Conservation (phyloP, 192 early-diverging fungal genomes). For the Chytriomyces hyalinus region DNA sequence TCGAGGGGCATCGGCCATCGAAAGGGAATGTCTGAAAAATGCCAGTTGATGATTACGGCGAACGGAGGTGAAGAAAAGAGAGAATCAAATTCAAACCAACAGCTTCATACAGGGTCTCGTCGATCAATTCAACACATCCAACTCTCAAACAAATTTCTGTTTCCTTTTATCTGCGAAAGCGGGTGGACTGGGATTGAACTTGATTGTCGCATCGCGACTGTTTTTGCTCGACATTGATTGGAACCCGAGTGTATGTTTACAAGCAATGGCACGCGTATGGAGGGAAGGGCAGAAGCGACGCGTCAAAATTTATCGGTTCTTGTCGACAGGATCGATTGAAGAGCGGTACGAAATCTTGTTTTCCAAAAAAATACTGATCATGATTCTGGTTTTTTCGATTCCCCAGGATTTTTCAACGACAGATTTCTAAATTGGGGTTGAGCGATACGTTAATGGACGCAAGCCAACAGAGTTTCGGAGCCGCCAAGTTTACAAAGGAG, state of each 20-base stretch:
- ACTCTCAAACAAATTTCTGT: conserved; percentile 24
- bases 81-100: not conserved
- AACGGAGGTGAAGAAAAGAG: not conserved
- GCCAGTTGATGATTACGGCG: too few species aligned
- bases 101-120: conserved; percentile 42
- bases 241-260: conserved; percentile 46
- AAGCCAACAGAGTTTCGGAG: conserved; percentile 34
- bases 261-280: conserved; percentile 73
- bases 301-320: conserved; percentile 55
- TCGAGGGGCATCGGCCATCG: too few species aligned
- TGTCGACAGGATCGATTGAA: conserved; percentile 57
- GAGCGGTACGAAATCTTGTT: conserved; percentile 13
- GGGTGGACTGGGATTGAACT: conserved; percentile 65
- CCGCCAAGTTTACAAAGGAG: conserved; percentile 58
- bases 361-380: not conserved
- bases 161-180: conserved; percentile 62
- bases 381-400: not conserved
- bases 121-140: conserved; percentile 48
- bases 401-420: conserved; percentile 67
- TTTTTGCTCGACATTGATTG: conserved; percentile 64
- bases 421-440: conserved; percentile 62
- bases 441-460: conserved; percentile 64
- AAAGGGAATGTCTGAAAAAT: too few species aligned
- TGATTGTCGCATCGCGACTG: conserved; percentile 60
- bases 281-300: conserved; percentile 53